These are phyloP conservation scores for Lichenothelia convexa DNA, from an alignment of 495 filamentous ascomycete species.

Conservation along the genomic window DNA sequence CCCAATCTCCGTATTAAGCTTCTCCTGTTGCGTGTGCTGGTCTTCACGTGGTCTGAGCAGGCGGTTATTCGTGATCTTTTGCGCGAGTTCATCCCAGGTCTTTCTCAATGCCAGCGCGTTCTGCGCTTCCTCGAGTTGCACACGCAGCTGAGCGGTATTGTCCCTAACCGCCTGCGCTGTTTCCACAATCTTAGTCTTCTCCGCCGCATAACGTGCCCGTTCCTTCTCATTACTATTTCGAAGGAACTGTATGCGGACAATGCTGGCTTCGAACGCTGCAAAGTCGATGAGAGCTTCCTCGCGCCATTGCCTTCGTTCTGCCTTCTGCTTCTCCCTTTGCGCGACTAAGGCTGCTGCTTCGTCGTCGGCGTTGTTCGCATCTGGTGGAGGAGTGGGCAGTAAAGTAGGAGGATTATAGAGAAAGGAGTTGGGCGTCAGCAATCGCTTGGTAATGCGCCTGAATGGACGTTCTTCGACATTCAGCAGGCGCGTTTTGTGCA, in stretches of 20 bases:
- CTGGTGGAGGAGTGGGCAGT: slow-evolving; percentile 53
- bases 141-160: slow-evolving; percentile 51
- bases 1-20: slow-evolving; percentile 70
- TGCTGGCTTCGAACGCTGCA: slow-evolving; percentile 68
- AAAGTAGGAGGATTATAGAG: slow-evolving; percentile 33
- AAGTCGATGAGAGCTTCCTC: slow-evolving; percentile 84
- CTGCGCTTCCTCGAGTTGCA: slow-evolving; percentile 58
- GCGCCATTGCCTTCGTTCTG: slow-evolving; percentile 41
- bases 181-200: slow-evolving; percentile 55
- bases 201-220: slow-evolving; percentile 65
- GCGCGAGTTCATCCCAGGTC: slow-evolving; percentile 67
- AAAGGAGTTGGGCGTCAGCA: slow-evolving; percentile 46
- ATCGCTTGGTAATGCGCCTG: slow-evolving; percentile 69
- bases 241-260: slow-evolving; percentile 77
- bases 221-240: slow-evolving; percentile 67
- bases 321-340: slow-evolving; percentile 27
- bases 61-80: slow-evolving; percentile 70
- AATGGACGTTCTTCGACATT: slow-evolving; percentile 87
- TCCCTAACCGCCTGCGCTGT: slow-evolving; percentile 61
- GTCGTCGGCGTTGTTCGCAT: slow-evolving; percentile 32
- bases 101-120: slow-evolving; percentile 59
- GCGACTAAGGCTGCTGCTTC: slow-evolving; percentile 19
- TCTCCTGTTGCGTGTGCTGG: slow-evolving; percentile 56
- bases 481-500: slow-evolving; percentile 80
- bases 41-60: slow-evolving; percentile 67